These are phyloP conservation scores for Jacaranda copaia DNA, from an alignment of 257 asterid genomes.

Conservation along the genomic window DNA sequence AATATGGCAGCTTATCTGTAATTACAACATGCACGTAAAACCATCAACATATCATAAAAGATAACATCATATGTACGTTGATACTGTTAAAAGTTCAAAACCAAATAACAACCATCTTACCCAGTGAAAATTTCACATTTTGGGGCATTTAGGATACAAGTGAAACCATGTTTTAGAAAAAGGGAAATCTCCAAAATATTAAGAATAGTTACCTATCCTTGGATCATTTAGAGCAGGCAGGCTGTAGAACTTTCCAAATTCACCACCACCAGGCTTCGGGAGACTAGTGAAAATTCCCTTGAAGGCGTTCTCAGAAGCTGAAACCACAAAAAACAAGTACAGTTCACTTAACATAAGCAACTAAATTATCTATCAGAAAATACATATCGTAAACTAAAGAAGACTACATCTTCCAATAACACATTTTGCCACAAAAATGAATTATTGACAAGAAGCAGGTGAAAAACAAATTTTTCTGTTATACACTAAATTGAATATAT, in stretches of 20 bases:
- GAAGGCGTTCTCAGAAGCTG: slow-evolving; percentile 86
- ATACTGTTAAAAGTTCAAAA: slow-evolving; percentile 5
- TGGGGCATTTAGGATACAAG: background rate
- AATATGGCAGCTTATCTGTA: slow-evolving; percentile 92
- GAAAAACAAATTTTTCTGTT: background rate
- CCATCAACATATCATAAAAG: slow-evolving; percentile 5
- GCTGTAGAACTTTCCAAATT: slow-evolving; percentile 90
- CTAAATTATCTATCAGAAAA: slow-evolving; percentile 18
- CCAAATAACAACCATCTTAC: slow-evolving; percentile 4
- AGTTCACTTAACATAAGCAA: slow-evolving; percentile 26
- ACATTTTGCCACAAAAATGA: slow-evolving; percentile 6
- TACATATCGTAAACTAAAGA: background rate
- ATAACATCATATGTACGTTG: slow-evolving; percentile 9
- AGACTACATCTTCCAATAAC: background rate
- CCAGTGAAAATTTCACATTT: slow-evolving; percentile 2
- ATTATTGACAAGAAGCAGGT: background rate
- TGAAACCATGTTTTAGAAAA: background rate
- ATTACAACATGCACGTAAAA: slow-evolving; percentile 27
- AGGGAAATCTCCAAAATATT: background rate
- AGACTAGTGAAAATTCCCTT: slow-evolving; percentile 78
- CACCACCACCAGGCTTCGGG: slow-evolving; percentile 95
- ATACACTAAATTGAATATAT: background rate
- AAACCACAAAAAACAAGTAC: slow-evolving; percentile 35
- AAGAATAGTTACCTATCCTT: slow-evolving; percentile 68
- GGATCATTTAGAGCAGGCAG: slow-evolving; percentile 90